Conservation (phyloP, 768 basidiomycete genomes). For the Tubosaeta brunneosetosa region DNA sequence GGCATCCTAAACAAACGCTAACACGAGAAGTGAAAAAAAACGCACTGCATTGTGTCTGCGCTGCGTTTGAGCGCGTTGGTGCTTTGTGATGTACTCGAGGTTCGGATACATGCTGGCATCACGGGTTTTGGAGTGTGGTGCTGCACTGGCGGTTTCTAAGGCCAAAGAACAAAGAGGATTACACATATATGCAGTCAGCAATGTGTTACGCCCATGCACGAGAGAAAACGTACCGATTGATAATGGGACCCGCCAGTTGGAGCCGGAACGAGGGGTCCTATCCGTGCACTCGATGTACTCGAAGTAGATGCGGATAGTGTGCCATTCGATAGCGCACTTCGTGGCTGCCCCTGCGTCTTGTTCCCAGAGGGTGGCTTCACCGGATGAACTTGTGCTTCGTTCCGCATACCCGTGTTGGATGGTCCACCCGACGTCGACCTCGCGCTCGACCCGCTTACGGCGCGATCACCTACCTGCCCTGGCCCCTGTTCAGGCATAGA, state of each 20-base stretch:
- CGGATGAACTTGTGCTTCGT: background rate
- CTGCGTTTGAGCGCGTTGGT: conserved; percentile 29
- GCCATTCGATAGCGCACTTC: background rate
- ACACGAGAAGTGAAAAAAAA: background rate
- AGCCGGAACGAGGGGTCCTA: conserved; percentile 2
- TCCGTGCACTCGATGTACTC: background rate
- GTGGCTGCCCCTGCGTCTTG: background rate
- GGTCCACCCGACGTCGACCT: background rate
- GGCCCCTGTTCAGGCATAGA: conserved; percentile 1
- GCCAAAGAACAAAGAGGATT: background rate
- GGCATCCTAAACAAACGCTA: background rate
- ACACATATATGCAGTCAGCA: conserved; percentile 7
- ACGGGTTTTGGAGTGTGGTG: conserved; percentile 5
- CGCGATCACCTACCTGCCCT: conserved; percentile 9
- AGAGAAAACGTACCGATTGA: conserved; percentile 36
- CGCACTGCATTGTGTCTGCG: conserved; percentile 32
- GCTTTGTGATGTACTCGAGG: conserved; percentile 1
- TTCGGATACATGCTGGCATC: conserved; percentile 6
- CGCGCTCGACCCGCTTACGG: background rate
- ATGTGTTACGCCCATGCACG: background rate
- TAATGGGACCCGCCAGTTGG: conserved; percentile 50
- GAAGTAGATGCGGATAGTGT: conserved; percentile 1
- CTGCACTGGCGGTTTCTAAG: conserved; percentile 11
- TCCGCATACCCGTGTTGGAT: background rate
- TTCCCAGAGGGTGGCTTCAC: background rate